phyloP scores from a whole-genome alignment of 208 protist species.

The Leishmania arabica region DNA sequence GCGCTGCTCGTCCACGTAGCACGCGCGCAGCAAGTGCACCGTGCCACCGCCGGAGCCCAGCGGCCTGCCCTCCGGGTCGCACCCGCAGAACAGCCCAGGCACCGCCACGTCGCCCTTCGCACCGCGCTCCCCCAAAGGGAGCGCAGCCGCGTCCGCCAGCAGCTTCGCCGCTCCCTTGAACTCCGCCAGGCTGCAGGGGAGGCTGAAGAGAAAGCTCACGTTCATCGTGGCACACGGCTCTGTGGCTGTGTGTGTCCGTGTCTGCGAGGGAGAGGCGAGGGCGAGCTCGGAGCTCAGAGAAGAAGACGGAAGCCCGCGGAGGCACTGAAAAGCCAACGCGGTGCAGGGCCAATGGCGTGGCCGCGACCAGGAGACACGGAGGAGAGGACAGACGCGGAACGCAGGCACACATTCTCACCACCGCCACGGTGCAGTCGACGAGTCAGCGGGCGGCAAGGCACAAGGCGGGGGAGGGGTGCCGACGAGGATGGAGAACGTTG shows the following conservation, averaged over 20 bases:
- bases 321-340: background rate
- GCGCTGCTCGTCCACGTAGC: constrained; percentile 28
- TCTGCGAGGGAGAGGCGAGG: background rate
- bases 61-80: constrained; percentile 32
- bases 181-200: constrained; percentile 15
- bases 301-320: background rate
- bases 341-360: background rate
- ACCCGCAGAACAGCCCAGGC: constrained; percentile 30
- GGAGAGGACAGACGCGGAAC: too few relatives aligned
- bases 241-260: background rate
- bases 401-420: too few relatives aligned
- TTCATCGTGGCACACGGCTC: constrained; percentile 11
- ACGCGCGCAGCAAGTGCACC: constrained; percentile 39
- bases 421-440: too few relatives aligned
- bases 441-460: too few relatives aligned
- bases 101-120: background rate
- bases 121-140: background rate
- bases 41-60: constrained; percentile 55
- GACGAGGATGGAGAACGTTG: too few relatives aligned
- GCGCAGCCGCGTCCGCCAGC: constrained; percentile 18
- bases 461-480: too few relatives aligned
- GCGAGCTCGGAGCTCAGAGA: background rate
- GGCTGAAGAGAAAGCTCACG: constrained; percentile 24
- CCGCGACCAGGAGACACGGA: too few relatives aligned
- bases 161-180: constrained; percentile 19